Evolutionary conservation across 768 basidiomycete species (phyloP).

Genomic region (Boletus vermiculosoides): DNA sequence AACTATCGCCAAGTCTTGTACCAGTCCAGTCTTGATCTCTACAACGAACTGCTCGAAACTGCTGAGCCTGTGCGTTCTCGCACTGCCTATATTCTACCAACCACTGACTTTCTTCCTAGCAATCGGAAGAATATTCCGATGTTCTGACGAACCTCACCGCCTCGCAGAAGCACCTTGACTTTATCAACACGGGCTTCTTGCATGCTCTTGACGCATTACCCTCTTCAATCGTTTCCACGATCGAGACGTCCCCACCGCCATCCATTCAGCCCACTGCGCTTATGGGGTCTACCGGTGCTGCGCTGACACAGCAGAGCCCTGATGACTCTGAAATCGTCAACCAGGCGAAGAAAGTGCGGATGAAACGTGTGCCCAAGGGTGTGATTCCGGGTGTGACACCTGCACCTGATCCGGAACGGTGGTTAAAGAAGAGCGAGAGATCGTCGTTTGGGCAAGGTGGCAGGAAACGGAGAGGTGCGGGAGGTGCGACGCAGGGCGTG

Average conservation of each 20-base stretch:
- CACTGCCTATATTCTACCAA: slow-evolving; percentile 6
- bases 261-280: slow-evolving; percentile 36
- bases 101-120: slow-evolving; percentile 40
- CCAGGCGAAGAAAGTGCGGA: slow-evolving; percentile 53
- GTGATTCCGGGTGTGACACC: slow-evolving; percentile 78
- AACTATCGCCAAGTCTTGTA: slow-evolving; percentile 78
- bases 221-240: slow-evolving; percentile 44
- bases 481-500: slow-evolving; percentile 70
- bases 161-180: slow-evolving; percentile 79
- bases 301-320: slow-evolving; percentile 25
- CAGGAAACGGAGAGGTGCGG: slow-evolving; percentile 52
- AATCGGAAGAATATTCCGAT: slow-evolving; percentile 85
- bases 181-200: slow-evolving; percentile 69
- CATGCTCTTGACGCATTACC: slow-evolving; percentile 63
- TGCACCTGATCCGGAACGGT: slow-evolving; percentile 81
- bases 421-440: slow-evolving; percentile 85
- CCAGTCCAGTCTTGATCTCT: slow-evolving; percentile 69
- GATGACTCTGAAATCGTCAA: slow-evolving; percentile 37
- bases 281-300: slow-evolving; percentile 26
- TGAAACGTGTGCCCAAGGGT: slow-evolving; percentile 70
- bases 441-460: slow-evolving; percentile 52
- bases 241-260: slow-evolving; percentile 67
- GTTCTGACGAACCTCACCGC: slow-evolving; percentile 84
- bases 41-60: slow-evolving; percentile 77
- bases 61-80: slow-evolving; percentile 64